These are phyloP conservation scores for Petunia secreta DNA, from an alignment of 257 asterid species.

Conservation along the genomic window DNA sequence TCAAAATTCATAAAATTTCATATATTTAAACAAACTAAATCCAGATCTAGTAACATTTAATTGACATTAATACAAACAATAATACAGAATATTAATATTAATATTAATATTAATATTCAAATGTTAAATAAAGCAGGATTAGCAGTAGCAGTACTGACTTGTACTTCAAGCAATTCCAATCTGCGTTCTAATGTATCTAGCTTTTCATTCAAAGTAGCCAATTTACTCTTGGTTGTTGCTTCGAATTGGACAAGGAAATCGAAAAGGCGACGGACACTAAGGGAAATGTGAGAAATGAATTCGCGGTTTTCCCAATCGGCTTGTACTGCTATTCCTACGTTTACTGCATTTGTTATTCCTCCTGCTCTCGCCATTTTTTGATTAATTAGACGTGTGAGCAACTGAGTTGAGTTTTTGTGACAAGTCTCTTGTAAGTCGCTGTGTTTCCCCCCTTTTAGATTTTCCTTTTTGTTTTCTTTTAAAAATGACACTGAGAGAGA, in stretches of 20 bases:
- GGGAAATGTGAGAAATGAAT: constrained; percentile 86
- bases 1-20: too few relatives aligned
- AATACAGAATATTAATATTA: not conserved
- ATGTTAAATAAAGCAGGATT: constrained; percentile 74
- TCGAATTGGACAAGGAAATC: constrained; percentile 92
- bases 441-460: too few relatives aligned
- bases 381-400: too few relatives aligned
- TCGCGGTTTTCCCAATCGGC: constrained; percentile 99
- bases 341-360: constrained; percentile 87
- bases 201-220: constrained; percentile 79
- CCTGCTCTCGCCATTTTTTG: constrained; percentile 81
- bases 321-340: constrained; percentile 95
- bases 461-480: too few relatives aligned
- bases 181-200: constrained; percentile 83
- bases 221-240: constrained; percentile 77
- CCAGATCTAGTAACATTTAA: too few relatives aligned
- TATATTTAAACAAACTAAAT: too few relatives aligned
- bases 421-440: too few relatives aligned
- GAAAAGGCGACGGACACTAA: constrained; percentile 84
- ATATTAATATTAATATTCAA: not conserved
- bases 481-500: too few relatives aligned
- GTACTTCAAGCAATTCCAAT: constrained; percentile 79
- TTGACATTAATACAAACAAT: too few relatives aligned
- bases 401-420: too few relatives aligned
- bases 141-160: constrained; percentile 81